These are phyloP conservation scores for Trichoderma citrinoviride DNA, from an alignment of 2,329 filamentous ascomycete species.

Conservation along the genomic window DNA sequence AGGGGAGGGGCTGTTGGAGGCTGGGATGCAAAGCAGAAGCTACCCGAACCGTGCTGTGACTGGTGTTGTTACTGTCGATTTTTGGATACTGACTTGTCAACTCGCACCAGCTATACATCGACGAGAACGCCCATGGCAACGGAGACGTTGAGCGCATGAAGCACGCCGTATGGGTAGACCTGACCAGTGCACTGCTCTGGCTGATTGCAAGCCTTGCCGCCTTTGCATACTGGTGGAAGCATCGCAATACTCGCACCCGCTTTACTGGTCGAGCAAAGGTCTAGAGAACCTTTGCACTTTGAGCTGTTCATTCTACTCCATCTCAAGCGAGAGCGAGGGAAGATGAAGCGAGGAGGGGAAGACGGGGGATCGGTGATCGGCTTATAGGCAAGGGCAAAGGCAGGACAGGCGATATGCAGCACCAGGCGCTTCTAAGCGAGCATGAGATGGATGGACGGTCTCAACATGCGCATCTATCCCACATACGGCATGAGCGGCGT, in stretches of 20 bases:
- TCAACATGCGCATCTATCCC: neutral
- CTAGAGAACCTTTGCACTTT: slow-evolving; percentile 28
- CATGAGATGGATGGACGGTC: neutral
- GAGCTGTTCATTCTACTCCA: neutral
- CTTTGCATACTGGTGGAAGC: slow-evolving; percentile 57
- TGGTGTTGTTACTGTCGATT: neutral
- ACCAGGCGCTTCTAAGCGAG: neutral
- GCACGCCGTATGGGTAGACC: slow-evolving; percentile 79
- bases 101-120: slow-evolving; percentile 62
- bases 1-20: neutral
- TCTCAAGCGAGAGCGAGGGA: neutral
- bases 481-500: slow-evolving; percentile 1
- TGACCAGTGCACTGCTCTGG: slow-evolving; percentile 75
- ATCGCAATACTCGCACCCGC: slow-evolving; percentile 50
- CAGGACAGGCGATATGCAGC: neutral
- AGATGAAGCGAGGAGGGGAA: neutral
- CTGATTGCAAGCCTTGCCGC: slow-evolving; percentile 58
- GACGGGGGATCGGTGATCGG: too few species aligned
- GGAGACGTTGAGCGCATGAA: slow-evolving; percentile 72
- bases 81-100: slow-evolving; percentile 23
- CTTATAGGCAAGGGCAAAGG: neutral
- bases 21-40: neutral
- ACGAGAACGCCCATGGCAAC: slow-evolving; percentile 63
- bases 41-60: neutral
- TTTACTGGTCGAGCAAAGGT: slow-evolving; percentile 61